Evolutionary conservation across 2,329 filamentous ascomycete species (phyloP).

Genomic region (Exophiala alcalophila): DNA sequence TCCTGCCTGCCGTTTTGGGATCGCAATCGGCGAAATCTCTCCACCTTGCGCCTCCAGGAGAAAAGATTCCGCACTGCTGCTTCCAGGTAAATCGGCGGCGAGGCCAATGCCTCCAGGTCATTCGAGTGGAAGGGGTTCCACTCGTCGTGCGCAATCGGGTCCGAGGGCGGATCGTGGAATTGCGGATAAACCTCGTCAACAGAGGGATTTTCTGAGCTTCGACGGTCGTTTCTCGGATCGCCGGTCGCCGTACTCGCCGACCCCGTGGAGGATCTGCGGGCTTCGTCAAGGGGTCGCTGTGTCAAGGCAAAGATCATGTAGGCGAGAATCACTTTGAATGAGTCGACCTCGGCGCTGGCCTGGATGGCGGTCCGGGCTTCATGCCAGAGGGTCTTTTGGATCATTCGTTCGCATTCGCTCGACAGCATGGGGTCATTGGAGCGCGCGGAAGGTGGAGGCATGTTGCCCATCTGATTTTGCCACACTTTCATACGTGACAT

Average conservation of each 20-base stretch:
- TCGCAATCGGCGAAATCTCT: slow-evolving; percentile 13
- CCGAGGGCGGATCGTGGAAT: slow-evolving; percentile 1
- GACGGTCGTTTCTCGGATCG: neutral
- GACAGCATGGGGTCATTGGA: slow-evolving; percentile 7
- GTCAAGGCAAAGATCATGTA: slow-evolving; percentile 48
- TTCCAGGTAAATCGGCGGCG: slow-evolving; percentile 23
- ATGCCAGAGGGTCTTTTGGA: slow-evolving; percentile 44
- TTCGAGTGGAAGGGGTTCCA: slow-evolving; percentile 20
- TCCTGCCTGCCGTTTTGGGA: slow-evolving; percentile 1
- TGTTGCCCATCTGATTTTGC: slow-evolving; percentile 1
- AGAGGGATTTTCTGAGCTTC: slow-evolving; percentile 1
- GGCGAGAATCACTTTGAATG: slow-evolving; percentile 45
- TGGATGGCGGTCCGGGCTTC: slow-evolving; percentile 42
- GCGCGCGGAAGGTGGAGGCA: neutral
- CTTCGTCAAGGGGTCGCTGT: slow-evolving; percentile 38
- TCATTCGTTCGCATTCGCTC: slow-evolving; percentile 32
- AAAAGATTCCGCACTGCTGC: slow-evolving; percentile 24
- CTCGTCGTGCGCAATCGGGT: slow-evolving; percentile 7
- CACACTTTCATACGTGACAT: slow-evolving; percentile 11
- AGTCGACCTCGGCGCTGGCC: slow-evolving; percentile 41
- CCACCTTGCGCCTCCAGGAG: slow-evolving; percentile 19
- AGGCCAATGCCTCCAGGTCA: slow-evolving; percentile 16
- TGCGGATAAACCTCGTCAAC: neutral
- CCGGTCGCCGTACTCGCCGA: neutral
- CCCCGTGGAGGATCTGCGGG: neutral